Percentiles rank a stretch among this genome's conserved stretches.
Evolutionary conservation across 2,329 filamentous ascomycete genomes (phyloP).

Genomic region (Cryoendolithus antarcticus): DNA sequence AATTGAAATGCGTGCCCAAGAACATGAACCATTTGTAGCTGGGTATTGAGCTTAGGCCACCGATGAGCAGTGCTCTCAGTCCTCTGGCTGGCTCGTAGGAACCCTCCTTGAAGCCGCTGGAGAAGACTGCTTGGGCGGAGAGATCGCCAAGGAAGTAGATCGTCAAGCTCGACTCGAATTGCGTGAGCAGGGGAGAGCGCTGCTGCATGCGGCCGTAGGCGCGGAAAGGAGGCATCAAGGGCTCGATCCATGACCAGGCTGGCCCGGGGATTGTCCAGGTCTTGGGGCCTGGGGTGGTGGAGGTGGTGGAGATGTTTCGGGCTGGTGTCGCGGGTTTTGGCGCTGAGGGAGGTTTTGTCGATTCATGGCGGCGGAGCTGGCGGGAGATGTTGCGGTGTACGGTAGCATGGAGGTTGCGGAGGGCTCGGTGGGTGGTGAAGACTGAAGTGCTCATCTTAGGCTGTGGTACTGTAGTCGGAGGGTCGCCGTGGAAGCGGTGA

Average conservation of each 20-base stretch:
- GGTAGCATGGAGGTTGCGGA: slow-evolving; percentile 19
- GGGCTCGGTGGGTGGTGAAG: slow-evolving; percentile 16
- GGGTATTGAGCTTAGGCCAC: slow-evolving; percentile 62
- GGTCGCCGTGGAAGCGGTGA: not conserved
- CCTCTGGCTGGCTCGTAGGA: slow-evolving; percentile 60
- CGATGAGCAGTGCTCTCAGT: slow-evolving; percentile 59
- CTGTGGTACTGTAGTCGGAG: not conserved
- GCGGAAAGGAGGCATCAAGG: slow-evolving; percentile 33
- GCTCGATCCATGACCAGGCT: slow-evolving; percentile 35
- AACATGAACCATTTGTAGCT: slow-evolving; percentile 75
- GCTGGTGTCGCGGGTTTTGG: slow-evolving; percentile 5
- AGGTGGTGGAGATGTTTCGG: slow-evolving; percentile 8
- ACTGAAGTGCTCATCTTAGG: slow-evolving; percentile 15
- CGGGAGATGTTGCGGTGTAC: slow-evolving; percentile 19
- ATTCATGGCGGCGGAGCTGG: slow-evolving; percentile 14
- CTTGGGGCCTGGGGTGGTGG: slow-evolving; percentile 2
- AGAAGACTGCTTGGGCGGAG: slow-evolving; percentile 56
- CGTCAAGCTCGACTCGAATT: slow-evolving; percentile 60
- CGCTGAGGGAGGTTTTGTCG: slow-evolving; percentile 5
- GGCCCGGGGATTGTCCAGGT: slow-evolving; percentile 29
- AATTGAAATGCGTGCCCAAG: slow-evolving; percentile 74
- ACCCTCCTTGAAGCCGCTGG: slow-evolving; percentile 12
- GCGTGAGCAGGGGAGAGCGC: slow-evolving; percentile 63
- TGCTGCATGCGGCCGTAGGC: slow-evolving; percentile 60
- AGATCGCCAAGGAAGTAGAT: slow-evolving; percentile 72